Evolutionary conservation across 2,329 filamentous ascomycete species (phyloP).

Genomic region (Arthroderma uncinatum): DNA sequence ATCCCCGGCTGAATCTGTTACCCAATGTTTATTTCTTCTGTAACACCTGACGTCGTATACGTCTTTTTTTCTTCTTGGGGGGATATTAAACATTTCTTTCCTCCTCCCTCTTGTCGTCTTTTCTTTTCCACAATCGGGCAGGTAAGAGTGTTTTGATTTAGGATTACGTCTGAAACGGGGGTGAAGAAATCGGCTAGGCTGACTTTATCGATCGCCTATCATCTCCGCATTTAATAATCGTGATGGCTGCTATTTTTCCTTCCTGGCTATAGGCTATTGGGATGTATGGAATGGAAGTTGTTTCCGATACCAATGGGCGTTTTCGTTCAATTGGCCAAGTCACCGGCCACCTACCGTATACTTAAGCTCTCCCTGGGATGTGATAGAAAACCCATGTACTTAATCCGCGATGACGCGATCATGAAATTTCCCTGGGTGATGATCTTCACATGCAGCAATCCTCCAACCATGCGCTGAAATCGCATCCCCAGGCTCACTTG

Average conservation of each 20-base stretch:
- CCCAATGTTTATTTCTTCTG: constrained; percentile 6
- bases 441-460: constrained; percentile 2
- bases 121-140: neutral
- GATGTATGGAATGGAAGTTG: neutral
- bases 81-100: neutral
- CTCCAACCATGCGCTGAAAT: neutral
- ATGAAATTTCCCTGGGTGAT: neutral
- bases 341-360: neutral
- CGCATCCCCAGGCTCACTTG: neutral
- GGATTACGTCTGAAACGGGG: neutral
- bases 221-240: neutral
- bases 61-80: neutral
- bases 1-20: neutral
- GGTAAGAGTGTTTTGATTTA: neutral
- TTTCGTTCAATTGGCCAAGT: constrained; percentile 1
- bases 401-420: constrained; percentile 1
- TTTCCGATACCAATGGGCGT: neutral
- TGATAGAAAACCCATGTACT: neutral
- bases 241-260: neutral
- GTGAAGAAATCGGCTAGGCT: neutral
- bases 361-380: neutral
- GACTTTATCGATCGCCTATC: neutral
- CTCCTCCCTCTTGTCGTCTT: neutral
- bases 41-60: constrained; percentile 2
- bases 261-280: neutral